Evolutionary conservation across 225 moss, liverwort and hornwort genomes (phyloP), one percentile per base, ranked within the genome.

Genomic region (Straminergon stramineum): DNA sequence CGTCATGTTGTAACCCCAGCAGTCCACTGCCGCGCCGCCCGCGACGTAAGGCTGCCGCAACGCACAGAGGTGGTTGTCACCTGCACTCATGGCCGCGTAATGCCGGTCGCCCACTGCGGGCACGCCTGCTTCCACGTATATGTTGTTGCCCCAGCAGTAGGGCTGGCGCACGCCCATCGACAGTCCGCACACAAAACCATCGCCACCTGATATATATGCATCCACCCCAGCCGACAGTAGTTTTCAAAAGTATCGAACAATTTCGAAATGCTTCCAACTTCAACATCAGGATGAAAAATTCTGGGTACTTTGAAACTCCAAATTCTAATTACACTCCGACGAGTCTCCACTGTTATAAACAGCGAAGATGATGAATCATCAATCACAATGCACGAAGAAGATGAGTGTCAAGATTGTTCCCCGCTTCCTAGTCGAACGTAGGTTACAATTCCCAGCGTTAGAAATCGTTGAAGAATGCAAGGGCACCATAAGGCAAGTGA

Each of bases 1-100:
- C 19, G 95, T 95, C 94, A 96, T 96, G 85, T 96, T 96, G 83
- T 96, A 96, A 63, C 96, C 96, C 96, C 96, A 96, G 89, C 96
- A 96, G 82, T 95, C 96, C 52, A 96, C 96, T 51, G 94, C 94
- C 5, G 92, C 82, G 14, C 89, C 90, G 31, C 91, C 84, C 45
- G 88, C 82, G 32, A 79, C 82, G 43, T 90, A 91, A 86, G 39
- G 84, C 55, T 92, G 91, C 26, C 95, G 95, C 62, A 96, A 81
- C 20, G 96, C 96, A 87, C 96, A 96, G 30, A 96, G 65, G 70
- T 96, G 96, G 88, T 96, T 96, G 84, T 96, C 95, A 10, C 96
- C 96, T 31, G 96, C 96, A 77, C 96, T 96, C 43, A 96, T 61
- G 2, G 94, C 91, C 16, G 92, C 91, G 79, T 96, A 96, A 60